A percentile compares a stretch with the other conserved stretches of the same genome.
Conservation (phyloP, 257 asterid genomes). For the Solanum commersonii region DNA sequence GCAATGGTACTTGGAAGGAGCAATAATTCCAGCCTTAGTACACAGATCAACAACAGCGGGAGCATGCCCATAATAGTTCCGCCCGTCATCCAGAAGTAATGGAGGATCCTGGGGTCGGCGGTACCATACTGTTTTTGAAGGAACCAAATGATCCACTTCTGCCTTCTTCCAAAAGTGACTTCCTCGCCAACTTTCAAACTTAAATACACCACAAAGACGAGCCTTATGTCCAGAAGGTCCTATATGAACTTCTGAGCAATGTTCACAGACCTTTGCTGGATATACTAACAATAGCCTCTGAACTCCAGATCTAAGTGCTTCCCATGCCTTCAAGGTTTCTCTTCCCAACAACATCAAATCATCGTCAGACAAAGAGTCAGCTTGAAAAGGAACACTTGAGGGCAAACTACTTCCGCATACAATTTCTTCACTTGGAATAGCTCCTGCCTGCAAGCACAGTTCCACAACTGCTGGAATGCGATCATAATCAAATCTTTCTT, state of each 20-base stretch:
- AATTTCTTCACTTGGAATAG: conserved; percentile 17
- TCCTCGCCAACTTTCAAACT: conserved; percentile 56
- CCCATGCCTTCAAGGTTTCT: conserved; percentile 69
- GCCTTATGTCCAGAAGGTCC: conserved; percentile 86
- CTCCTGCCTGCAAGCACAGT: conserved; percentile 86
- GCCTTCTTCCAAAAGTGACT: conserved; percentile 77
- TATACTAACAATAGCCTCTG: conserved; percentile 52
- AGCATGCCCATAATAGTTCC: conserved; percentile 68
- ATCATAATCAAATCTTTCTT: conserved; percentile 66
- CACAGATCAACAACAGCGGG: conserved; percentile 88
- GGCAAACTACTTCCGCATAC: neutral
- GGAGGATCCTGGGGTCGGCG: conserved; percentile 71
- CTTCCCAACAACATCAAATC: conserved; percentile 34
- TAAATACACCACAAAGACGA: conserved; percentile 75
- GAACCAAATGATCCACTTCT: conserved; percentile 62
- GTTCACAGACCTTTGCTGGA: conserved; percentile 70
- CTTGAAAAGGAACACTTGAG: neutral
- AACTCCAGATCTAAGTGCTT: conserved; percentile 56
- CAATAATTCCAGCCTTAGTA: conserved; percentile 68
- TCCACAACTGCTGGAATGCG: conserved; percentile 76
- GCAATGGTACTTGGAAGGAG: conserved; percentile 55
- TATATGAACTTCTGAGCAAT: conserved; percentile 78
- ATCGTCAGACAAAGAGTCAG: conserved; percentile 22
- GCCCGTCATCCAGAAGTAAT: conserved; percentile 52
- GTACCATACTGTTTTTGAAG: conserved; percentile 60